phyloP scores from a whole-genome alignment of 371 early-diverging fungal species.

The Mortierella sp. region DNA sequence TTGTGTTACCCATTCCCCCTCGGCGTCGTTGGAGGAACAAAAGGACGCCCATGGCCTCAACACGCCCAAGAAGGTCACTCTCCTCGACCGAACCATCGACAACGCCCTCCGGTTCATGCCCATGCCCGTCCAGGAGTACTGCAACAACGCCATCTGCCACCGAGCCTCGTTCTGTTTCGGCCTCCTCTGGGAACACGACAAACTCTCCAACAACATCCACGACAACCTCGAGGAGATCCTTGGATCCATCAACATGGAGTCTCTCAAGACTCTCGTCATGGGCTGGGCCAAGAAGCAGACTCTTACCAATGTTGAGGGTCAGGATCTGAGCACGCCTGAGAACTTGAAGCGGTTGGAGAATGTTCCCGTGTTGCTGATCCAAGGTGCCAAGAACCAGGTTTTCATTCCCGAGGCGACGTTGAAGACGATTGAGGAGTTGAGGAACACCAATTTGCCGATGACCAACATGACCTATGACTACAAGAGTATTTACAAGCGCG shows the following conservation, averaged over 20 bases:
- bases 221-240: conserved; percentile 53
- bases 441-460: conserved; percentile 35
- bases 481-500: conserved; percentile 44
- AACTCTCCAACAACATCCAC: conserved; percentile 56
- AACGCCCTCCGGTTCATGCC: conserved; percentile 42
- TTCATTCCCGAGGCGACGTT: conserved; percentile 43
- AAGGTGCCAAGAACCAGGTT: conserved; percentile 54
- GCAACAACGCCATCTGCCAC: conserved; percentile 57
- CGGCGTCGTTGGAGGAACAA: conserved; percentile 13
- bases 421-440: conserved; percentile 40
- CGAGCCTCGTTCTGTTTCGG: conserved; percentile 56
- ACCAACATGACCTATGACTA: conserved; percentile 46
- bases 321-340: conserved; percentile 43
- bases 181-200: conserved; percentile 58
- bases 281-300: conserved; percentile 50
- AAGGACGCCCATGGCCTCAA: conserved; percentile 17
- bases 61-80: conserved; percentile 26
- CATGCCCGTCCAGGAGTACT: conserved; percentile 47
- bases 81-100: conserved; percentile 46
- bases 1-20: conserved; percentile 35
- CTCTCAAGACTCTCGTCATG: conserved; percentile 37
- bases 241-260: conserved; percentile 56
- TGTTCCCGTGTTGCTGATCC: conserved; percentile 46
- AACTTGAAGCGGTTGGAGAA: conserved; percentile 45
- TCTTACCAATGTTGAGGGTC: conserved; percentile 32